Evolutionary conservation across 2,329 filamentous ascomycete genomes (phyloP).

Genomic region (Grosmannia clavigera): DNA sequence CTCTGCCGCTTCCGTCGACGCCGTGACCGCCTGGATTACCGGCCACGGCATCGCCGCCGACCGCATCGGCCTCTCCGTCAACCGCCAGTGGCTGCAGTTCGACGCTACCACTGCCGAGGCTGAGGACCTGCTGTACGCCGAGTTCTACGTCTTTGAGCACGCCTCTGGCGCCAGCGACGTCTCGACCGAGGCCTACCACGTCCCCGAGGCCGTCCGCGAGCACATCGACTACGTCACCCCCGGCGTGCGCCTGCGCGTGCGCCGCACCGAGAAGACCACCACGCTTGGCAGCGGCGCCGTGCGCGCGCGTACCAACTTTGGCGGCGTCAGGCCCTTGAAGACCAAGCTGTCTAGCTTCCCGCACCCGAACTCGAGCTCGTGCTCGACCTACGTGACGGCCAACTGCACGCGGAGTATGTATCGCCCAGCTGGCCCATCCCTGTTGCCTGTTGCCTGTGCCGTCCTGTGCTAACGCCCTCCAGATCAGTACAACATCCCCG

Average conservation of each 20-base stretch:
- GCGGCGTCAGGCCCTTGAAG: slow-evolving; percentile 1
- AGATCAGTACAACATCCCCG: slow-evolving; percentile 13
- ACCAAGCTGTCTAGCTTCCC: slow-evolving; percentile 5
- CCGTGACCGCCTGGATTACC: slow-evolving; percentile 19
- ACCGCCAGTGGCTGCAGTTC: slow-evolving; percentile 13
- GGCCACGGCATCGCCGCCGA: slow-evolving; percentile 16
- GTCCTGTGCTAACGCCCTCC: no score
- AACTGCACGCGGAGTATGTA: slow-evolving; percentile 7
- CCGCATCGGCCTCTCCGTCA: slow-evolving; percentile 3
- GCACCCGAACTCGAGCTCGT: slow-evolving; percentile 5
- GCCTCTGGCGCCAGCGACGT: neutral
- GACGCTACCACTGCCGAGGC: slow-evolving; percentile 12
- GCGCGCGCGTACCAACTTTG: neutral
- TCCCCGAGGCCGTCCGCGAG: slow-evolving; percentile 32
- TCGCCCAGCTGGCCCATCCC: no score
- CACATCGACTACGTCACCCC: slow-evolving; percentile 45
- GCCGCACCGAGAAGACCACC: neutral
- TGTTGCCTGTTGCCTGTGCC: no score
- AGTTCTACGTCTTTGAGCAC: slow-evolving; percentile 4
- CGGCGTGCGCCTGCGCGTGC: slow-evolving; percentile 30
- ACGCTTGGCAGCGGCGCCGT: neutral
- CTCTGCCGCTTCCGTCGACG: slow-evolving; percentile 16
- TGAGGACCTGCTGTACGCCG: slow-evolving; percentile 5
- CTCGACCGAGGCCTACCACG: slow-evolving; percentile 19
- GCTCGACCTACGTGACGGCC: slow-evolving; percentile 5